Base-by-base conservation (phyloP, 1,139 yeast species). In the Yamadazyma triangularis region DNA sequence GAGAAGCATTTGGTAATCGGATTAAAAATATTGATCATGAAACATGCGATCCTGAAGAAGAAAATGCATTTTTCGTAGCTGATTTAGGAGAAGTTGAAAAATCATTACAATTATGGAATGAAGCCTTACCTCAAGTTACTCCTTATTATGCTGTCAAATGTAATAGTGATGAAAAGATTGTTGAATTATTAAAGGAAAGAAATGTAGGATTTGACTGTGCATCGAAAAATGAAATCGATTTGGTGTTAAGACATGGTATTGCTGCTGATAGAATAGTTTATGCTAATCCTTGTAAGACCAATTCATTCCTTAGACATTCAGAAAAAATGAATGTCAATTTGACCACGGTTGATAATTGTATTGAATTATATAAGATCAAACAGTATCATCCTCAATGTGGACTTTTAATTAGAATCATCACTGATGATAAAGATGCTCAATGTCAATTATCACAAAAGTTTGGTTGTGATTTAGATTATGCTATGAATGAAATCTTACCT, bases 71-170 rank as follows among this genome's bases (percentile, higher is more conserved):
- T 54, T 89, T 83, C 50, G 87, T 91, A 26, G 87, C 93, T 44
- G 96, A 91, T 59, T 57, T 87, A 39, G 87, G 86, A 18, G 79
- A 82, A 47, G 73, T 91, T 24, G 65, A 65, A 38, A 70, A 79
- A 38, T 70, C 88, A 34, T 71, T 70, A 41, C 41, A 56, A 13
- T 63, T 73, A 28, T 91, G 97, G 97, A 51, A 53, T 20, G 34
- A 47, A 13, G 56, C 64, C 25, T 67, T 91, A 50, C 95, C 96
- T 12, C 68, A 79, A 33, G 79, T 91, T 27, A 73, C 74, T 34
- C 96, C 97, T 20, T 79, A 70, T 56, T 91, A 88, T 58, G 97
- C 98, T 15, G 93, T 91, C 46, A 91, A 91, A 60, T 91, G 97
- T 64, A 91, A 91, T 64, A 85, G 89, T 29, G 79, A 87, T 53